These are phyloP conservation scores for bread wheat (Triticum aestivum) DNA, from an alignment of 176 grass and related monocot species.

Conservation along the genomic window IWGSC_CS_RefSeq_v2.1 NC_057810.1:449060419-449060918, in stretches of 20 bases:
- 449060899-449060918: too few species aligned
- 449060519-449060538: conserved; percentile 14
- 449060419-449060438: conserved; percentile 98
- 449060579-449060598: background rate
- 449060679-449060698: background rate
- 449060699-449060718: conserved; percentile 21
- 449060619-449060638: conserved; percentile 4
- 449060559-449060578: conserved; percentile 15
- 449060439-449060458: conserved; percentile 92
- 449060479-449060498: conserved; percentile 38
- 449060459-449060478: conserved; percentile 98
- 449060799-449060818: too few species aligned
- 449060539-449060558: background rate
- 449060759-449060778: too few species aligned
- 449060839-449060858: too few species aligned
- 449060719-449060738: background rate
- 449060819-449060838: too few species aligned
- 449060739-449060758: too few species aligned
- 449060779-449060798: too few species aligned
- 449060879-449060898: too few species aligned
- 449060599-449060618: background rate
- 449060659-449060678: background rate
- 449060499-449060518: conserved; percentile 1
- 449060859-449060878: too few species aligned
- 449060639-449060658: background rate